Base-by-base conservation (phyloP, 2,329 filamentous ascomycete genomes). In the Arthrobotrys musiformis region DNA sequence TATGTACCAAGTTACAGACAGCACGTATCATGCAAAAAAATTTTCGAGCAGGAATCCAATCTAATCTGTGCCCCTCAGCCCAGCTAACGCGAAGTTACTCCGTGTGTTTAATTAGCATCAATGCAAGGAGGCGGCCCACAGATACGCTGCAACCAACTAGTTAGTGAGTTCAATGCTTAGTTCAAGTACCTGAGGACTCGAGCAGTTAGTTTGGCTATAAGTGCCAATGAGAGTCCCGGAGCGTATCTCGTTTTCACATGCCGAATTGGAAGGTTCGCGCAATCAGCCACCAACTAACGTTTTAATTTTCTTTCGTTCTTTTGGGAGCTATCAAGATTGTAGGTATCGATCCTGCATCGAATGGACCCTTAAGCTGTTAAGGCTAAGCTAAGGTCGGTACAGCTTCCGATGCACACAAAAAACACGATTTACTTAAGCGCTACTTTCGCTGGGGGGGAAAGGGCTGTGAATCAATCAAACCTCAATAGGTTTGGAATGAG, bases 201-300 rank as follows among this genome's bases (percentile, higher is more conserved):
- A n/a, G n/a, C n/a, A n/a, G n/a, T n/a, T n/a, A n/a, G n/a, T n/a
- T n/a, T n/a, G n/a, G n/a, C n/a, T 7, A 4, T 4, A 13, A 19
- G 15, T 50, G 37, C 64, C 64, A 61, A 70, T 62, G 28, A 28
- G 54, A 54, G 30, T 35, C 19, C 33, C 35, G 19, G 30, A 22
- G 40, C 26, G 24, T 60, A 48, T 50, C 28, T 73, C 52, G 60
- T 73, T 61, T 73, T 73, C 69, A 73, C 69, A 73, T 73, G 69
- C 69, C 40, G 37, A 4, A 54, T 63, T 54, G 28, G 60, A 73
- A 13, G 15, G 33, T 8, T 48, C 54, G 54, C 54, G 54, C 54
- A 58, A 58, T 58, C 54, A 58, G 54, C 17, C 60, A 64, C 60
- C 15, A 28, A 62, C 24, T 30, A 30, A 46, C 15, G 17, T 44